Conservation (phyloP, 345 rosid genomes). For the Anacardium occidentale region DNA sequence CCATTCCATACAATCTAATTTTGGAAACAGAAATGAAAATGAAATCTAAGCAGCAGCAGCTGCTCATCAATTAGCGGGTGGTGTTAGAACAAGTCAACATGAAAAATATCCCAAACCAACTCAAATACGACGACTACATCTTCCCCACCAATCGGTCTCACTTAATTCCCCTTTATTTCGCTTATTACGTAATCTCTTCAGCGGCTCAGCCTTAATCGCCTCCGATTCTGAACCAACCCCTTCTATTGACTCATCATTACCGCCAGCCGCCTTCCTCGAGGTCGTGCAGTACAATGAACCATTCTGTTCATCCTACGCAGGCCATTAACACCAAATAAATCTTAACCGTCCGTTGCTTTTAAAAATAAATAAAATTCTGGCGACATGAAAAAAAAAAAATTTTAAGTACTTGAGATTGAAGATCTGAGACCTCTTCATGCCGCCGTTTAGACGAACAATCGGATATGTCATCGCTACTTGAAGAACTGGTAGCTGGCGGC, state of each 20-base stretch:
- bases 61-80: not conserved
- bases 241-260: constrained; percentile 26
- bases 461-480: constrained; percentile 34
- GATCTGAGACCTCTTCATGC: constrained; percentile 29
- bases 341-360: not conserved
- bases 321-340: not conserved
- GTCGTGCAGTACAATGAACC: constrained; percentile 7
- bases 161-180: not conserved
- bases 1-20: too few relatives aligned
- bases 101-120: constrained; percentile 14
- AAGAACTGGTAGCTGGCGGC: constrained; percentile 40
- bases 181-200: constrained; percentile 1
- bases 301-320: constrained; percentile 22
- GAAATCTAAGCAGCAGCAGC: not conserved
- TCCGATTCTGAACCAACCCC: constrained; percentile 10
- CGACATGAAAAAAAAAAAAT: not conserved
- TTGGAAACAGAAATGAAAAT: not conserved
- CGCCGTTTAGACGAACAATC: constrained; percentile 29
- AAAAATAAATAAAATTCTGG: not conserved
- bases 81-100: constrained; percentile 24
- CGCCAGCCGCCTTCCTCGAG: constrained; percentile 18
- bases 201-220: constrained; percentile 13
- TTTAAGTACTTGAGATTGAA: constrained; percentile 33
- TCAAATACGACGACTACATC: constrained; percentile 30
- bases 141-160: not conserved